A percentile compares a stretch with the other conserved stretches of the same genome.
phyloP scores from a whole-genome alignment of 371 early-diverging fungal species.

The Lichtheimia hyalospora region DNA sequence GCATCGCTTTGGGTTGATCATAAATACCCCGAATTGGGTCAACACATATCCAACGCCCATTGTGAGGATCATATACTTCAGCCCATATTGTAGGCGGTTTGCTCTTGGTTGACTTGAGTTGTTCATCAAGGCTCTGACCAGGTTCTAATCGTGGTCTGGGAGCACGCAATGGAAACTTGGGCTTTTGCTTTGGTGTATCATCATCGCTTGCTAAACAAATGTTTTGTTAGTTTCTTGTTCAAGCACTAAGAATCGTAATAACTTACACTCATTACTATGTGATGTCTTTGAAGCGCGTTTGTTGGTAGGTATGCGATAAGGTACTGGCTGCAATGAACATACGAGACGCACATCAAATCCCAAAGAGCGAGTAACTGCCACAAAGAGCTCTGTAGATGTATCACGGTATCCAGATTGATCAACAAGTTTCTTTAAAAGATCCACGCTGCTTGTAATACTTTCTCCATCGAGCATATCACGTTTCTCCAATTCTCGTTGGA shows the following conservation, averaged over 20 bases:
- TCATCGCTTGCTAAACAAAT: conserved; percentile 13
- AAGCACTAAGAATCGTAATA: too few species aligned
- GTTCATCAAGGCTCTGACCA: conserved; percentile 21
- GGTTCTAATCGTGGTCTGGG: conserved; percentile 11
- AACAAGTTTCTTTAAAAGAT: conserved; percentile 23
- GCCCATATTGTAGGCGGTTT: conserved; percentile 59
- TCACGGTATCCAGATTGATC: conserved; percentile 41
- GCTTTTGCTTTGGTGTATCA: background rate
- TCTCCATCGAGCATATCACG: conserved; percentile 20
- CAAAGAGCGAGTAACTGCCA: conserved; percentile 52
- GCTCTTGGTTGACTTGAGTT: conserved; percentile 23
- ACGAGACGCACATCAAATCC: conserved; percentile 61
- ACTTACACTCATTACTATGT: background rate
- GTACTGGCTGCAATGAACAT: conserved; percentile 65
- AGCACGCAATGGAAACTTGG: conserved; percentile 23
- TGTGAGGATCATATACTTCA: conserved; percentile 52
- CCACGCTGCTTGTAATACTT: conserved; percentile 15
- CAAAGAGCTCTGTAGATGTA: conserved; percentile 59
- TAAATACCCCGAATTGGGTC: conserved; percentile 63
- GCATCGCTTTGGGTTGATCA: conserved; percentile 52
- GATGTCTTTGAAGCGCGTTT: too few species aligned
- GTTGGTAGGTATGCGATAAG: conserved; percentile 46
- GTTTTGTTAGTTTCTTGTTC: too few species aligned
- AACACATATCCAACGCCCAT: conserved; percentile 60
- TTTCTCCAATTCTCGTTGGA: conserved; percentile 2